Evolutionary conservation across 2,329 filamentous ascomycete species (phyloP), one percentile per base, ranked within the genome.

Genomic region (Ascomycota sp.): DNA sequence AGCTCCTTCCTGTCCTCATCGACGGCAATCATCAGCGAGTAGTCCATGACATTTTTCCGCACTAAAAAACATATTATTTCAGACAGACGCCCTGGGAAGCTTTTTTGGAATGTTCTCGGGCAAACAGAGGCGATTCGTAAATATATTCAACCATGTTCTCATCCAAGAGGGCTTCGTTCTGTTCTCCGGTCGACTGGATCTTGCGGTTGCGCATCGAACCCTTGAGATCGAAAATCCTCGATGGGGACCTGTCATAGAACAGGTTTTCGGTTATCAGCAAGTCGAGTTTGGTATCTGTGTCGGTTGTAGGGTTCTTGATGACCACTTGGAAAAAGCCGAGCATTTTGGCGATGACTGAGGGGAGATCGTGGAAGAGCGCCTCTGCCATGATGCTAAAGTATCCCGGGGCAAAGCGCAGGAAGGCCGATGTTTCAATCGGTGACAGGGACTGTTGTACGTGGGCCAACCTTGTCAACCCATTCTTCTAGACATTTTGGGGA

Each of bases 81-180:
- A 95, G 3, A 98, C 85, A 8, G 80, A 89, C 30, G 80, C 79
- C 36, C 82, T 72, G 21, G 98, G 68, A 9, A 95, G 65, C n/a
- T 48, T 91, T 93, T 58, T 94, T 94, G 17, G 82, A 86, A 53
- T 98, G 86, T 50, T 98, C 89, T 28, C 91, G 73, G 8, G 86
- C 77, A 50, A 98, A 98, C 11, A 98, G 65, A 0, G 89, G 91
- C 2, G 81, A 91, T 48, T 98, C 89, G 43, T 93, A 98, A 38
- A 98, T 95, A 48, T 92, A 95, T 50, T 98, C 91, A 8, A 98
- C 89, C 66, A 98, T 89, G 53, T 98, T 98, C 47, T 98, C 91
- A 45, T 98, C 89, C 1, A 98, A 65, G 3, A 98, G 67, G 3
- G 98, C 89, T 52, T 98, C 89, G 40, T 95, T 89, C 38, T 86